Base-by-base conservation (phyloP, 768 basidiomycete species). In the Termitomyces sp. region DNA sequence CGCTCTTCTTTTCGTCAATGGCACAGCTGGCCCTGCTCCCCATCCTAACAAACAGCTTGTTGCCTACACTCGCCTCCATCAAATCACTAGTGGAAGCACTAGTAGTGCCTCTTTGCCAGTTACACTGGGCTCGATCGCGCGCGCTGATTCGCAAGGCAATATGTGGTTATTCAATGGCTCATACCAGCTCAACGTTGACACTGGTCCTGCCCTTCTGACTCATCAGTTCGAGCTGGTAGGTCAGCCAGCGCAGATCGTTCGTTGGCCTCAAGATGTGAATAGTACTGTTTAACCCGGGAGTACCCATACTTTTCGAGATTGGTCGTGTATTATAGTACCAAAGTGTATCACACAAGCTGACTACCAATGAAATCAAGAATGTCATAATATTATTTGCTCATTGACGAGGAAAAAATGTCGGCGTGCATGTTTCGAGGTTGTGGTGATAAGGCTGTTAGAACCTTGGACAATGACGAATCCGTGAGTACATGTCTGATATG, bases 31-130 rank as follows among this genome's bases (percentile, higher is more conserved):
- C 2, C 81, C 82, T 3, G 64, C 76, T 16, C 83, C 83, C 0
- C 74, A 73, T 55, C 82, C 82, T 22, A 80, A 79, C 56, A 83
- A 84, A 67, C 68, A 76, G 60, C 78, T 85, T 50, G 72, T 81
- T 7, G 69, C 78, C 3, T 86, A 82, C 66, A 71, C 74, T 16
- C 79, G 82, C 22, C 54, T 72, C 11, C 69, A 70, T 49, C 51
- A 63, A 4, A 71, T 75, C 52, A 44, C 60, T 6, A 58, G 68
- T 1, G 70, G 74, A n/a, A 56, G 60, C 20, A 65, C 67, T 5
- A 55, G 62, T 6, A 66, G 41, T 6, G 77, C 76, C n/a, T 61
- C 65, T 8, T 65, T 83, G 50, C 63, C 69, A 12, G 77, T 83
- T 36, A 78, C 78, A 12, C 68, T 83, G 6, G 81, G 80, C 13